Evolutionary conservation across 2,329 filamentous ascomycete species (phyloP), one percentile per base, ranked within the genome.

Genomic region (Penicillium hesseltinei): DNA sequence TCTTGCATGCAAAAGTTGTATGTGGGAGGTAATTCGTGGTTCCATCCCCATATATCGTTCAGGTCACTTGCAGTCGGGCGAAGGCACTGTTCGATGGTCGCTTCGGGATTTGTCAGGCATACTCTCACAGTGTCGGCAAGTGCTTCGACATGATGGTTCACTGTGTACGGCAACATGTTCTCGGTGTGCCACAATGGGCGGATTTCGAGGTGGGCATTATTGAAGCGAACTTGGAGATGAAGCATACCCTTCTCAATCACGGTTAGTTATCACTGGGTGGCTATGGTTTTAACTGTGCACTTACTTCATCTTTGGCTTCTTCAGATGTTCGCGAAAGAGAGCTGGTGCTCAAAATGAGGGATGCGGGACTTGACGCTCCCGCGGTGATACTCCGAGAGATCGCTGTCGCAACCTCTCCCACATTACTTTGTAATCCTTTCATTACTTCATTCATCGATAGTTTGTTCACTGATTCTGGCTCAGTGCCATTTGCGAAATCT

Each of bases 11-110:
- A 81, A 39, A 73, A 75, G 36, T 74, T 68, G 52, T 77, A 70
- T 1, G 73, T 71, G 2, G 77, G 75, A 21, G 79, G 79, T 2
- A 82, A 59, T 2, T 71, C 58, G 29, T 77, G 68, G 45, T 81
- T 82, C 77, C 79, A 81, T 4, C 66, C 65, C 80, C 81, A 82
- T 43, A 82, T 74, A 23, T 77, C 68, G 17, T 75, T 64, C 4
- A 80, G 63, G 54, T 82, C 80, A n/a, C 67, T 56, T 13, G 48
- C 43, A 5, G 69, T 69, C 10, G 74, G 73, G 1, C 64, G 62
- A 38, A 78, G 61, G 42, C 63, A 69, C 17, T 71, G 60, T 56
- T 73, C 60, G 17, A 80, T 64, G 4, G 73, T 57, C 5, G 58
- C 53, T 1, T 65, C 54, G 1, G 68, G 69, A 35, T 66, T 68